These are phyloP conservation scores for Noccaea bulbosa DNA, from an alignment of 345 rosid genomes.

Conservation along the genomic window DNA sequence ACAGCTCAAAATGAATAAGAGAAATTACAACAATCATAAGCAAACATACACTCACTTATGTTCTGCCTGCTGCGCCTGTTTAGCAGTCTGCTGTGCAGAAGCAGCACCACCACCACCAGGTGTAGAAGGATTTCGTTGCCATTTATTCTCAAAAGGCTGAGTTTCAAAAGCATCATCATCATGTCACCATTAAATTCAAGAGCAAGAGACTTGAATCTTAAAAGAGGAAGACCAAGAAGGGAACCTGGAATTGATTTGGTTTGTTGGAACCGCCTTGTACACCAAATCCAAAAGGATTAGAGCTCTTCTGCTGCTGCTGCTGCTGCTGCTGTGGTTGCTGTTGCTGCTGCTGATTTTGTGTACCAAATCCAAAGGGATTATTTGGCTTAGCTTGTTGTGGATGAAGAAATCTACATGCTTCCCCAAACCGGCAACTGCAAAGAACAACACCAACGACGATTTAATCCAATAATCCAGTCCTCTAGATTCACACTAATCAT, in stretches of 20 bases:
- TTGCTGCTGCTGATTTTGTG: constrained; percentile 50
- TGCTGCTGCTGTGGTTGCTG: constrained; percentile 43
- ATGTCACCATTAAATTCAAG: constrained; percentile 13
- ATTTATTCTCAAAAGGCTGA: constrained; percentile 77
- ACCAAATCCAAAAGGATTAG: constrained; percentile 80
- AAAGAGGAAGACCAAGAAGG: not conserved
- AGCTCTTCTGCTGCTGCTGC: constrained; percentile 43
- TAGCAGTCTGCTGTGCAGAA: constrained; percentile 54
- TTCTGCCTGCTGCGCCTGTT: constrained; percentile 55
- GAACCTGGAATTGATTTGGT: constrained; percentile 75
- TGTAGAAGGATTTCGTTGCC: constrained; percentile 61
- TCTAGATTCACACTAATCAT: too few species aligned
- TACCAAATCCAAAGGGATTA: constrained; percentile 61
- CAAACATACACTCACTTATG: constrained; percentile 63
- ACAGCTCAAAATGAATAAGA: not conserved
- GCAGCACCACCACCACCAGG: constrained; percentile 45
- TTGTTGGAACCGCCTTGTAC: constrained; percentile 52
- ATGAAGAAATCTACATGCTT: constrained; percentile 73
- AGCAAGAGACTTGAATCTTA: not conserved
- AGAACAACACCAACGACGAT: constrained; percentile 32
- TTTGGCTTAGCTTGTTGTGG: constrained; percentile 54
- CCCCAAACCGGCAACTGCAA: constrained; percentile 86
- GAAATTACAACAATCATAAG: constrained; percentile 17
- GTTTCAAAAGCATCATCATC: constrained; percentile 28
- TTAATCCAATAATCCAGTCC: not conserved